Percentiles rank a stretch among this genome's conserved stretches.
These are phyloP conservation scores for Periconia digitata DNA, from an alignment of 2,329 filamentous ascomycete species.

Conservation along the genomic window DNA sequence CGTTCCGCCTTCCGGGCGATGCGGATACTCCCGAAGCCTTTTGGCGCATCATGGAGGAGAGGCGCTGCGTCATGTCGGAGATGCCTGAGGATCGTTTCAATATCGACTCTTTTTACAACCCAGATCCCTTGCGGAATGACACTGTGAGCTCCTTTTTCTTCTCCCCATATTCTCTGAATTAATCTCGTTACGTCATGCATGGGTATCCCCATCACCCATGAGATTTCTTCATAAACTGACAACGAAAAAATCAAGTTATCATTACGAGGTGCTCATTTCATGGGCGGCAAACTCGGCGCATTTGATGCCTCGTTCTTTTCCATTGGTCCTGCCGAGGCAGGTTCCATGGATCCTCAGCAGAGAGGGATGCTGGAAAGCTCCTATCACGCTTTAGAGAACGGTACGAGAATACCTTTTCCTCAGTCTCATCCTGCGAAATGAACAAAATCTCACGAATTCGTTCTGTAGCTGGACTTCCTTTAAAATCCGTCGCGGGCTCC, in stretches of 20 bases:
- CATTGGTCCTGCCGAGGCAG: slow-evolving; percentile 16
- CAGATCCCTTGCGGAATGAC: neutral
- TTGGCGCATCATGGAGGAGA: slow-evolving; percentile 12
- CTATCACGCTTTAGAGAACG: slow-evolving; percentile 42
- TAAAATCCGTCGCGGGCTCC: slow-evolving; percentile 11
- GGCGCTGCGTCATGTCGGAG: slow-evolving; percentile 4
- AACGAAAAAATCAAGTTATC: neutral
- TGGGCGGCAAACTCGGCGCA: slow-evolving; percentile 21
- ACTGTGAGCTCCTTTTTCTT: too few species aligned
- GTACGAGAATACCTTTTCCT: slow-evolving; percentile 13
- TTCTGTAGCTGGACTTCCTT: slow-evolving; percentile 29
- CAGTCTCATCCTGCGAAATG: too few species aligned
- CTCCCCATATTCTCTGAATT: too few species aligned
- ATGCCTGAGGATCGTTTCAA: slow-evolving; percentile 12
- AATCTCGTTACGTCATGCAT: too few species aligned
- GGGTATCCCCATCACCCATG: too few species aligned
- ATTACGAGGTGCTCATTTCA: slow-evolving; percentile 10
- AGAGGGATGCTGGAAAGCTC: slow-evolving; percentile 22
- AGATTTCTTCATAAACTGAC: neutral
- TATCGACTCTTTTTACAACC: slow-evolving; percentile 8
- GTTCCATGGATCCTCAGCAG: slow-evolving; percentile 24
- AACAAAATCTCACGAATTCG: neutral
- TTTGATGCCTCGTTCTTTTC: slow-evolving; percentile 37
- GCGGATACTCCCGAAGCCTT: slow-evolving; percentile 5
- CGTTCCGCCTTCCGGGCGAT: slow-evolving; percentile 11